Evolutionary conservation across 2,329 filamentous ascomycete genomes (phyloP), one percentile per base, ranked within the genome.

Genomic region (Hypocreales sp.): DNA sequence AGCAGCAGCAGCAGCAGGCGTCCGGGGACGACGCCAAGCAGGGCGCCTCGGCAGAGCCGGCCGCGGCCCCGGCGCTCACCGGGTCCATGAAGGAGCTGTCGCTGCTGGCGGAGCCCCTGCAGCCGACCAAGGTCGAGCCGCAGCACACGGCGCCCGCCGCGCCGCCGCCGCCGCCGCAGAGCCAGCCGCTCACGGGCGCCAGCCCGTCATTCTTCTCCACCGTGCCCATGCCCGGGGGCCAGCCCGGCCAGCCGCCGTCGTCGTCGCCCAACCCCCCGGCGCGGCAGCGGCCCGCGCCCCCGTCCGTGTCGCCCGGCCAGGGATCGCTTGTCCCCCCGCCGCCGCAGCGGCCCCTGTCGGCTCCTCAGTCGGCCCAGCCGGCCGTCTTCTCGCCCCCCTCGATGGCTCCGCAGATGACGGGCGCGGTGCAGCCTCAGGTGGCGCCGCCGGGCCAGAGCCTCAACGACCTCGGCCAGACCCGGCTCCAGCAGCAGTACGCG

Each of bases 351-450:
- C 79, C 90, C 7, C 64, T 90, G 9, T 94, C 87, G 22, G 87
- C 90, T 21, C 87, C 90, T 15, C 79, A 83, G 47, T 79, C 83
- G 29, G 77, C 71, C 26, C 78, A 79, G 45, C 72, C 73, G 24
- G 84, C 67, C 49, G 66, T 63, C 5, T 90, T 92, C 48, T 67
- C 68, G 7, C 69, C 78, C 12, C 72, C 81, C 26, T 74, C 81
- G 11, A 55, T 94, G 39, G 77, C 86, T 47, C 74, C 83, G 28
- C 87, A 94, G 47, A 69, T 86, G 51, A 94, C 90, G 5, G 84
- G 87, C 7, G 62, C 43, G 13, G 31, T 68, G 29, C 69, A 72
- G 43, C 57, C 58, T 8, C 72, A 72, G 36, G 60, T 81, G 30
- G 77, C 79, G 16, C 70, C 77, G 17, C 67, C 71, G 4, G 81